Evolutionary conservation across 331 rosid species (phyloP), one percentile per base, ranked within the genome.

Genomic region (Pyracantha coccinea): DNA sequence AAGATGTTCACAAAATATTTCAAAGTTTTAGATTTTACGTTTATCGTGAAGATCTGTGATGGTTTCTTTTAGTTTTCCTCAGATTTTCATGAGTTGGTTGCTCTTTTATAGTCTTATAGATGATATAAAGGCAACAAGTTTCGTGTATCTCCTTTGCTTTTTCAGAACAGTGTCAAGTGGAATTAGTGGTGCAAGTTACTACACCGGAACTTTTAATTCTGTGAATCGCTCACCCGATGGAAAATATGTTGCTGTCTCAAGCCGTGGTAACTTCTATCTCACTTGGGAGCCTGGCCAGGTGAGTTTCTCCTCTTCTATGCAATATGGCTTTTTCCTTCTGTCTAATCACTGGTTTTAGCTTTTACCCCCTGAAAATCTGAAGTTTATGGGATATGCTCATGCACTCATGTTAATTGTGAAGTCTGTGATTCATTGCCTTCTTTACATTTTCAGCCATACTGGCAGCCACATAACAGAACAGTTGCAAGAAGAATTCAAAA

Each of bases 281-380:
- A 91, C 98, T 68, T 94, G 98, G 98, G 95, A 94, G 82, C 98
- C 98, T 79, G 98, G 98, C 68, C 98, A 94, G 97, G 98, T 90
- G 75, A 86, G 82, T 73, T 55, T 50, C 69, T 75, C 74, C 58
- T 69, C 54, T 25, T 31, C 44, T 63, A 71, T 59, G 64, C 12
- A 6, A 53, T 31, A 53, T 47, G 20, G 20, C 47, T 20, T 14
- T 32, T 52, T 53, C 38, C 7, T 28, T 53, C 45, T 70, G 13
- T 70, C 1, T 52, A 70, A 29, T 70, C 59, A 69, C 77, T 16
- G 66, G 31, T 53, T 77, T 53, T n/a, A 47, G 2, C 11, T 33
- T 33, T 33, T 33, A 33, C 38, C 3, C 38, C 38, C 38, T 28
- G 23, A 74, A 19, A n/a, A 17, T 74, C 10, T 32, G 35, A 33